Evolutionary conservation across 345 rosid genomes (phyloP).

Genomic region (Garcia nutans): DNA sequence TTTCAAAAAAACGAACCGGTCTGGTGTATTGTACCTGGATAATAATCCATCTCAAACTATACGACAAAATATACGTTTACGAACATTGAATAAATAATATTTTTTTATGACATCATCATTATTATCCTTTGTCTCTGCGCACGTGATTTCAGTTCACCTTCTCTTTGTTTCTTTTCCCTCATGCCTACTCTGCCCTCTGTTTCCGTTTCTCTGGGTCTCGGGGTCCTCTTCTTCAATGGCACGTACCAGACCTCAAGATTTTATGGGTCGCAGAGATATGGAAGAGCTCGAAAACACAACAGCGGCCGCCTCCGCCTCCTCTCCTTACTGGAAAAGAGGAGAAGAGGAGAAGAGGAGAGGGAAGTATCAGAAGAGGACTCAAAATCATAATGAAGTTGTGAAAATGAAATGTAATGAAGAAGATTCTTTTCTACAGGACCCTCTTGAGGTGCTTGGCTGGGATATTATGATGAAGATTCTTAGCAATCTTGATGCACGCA

Average conservation of each 20-base stretch:
- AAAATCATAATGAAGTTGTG: neutral
- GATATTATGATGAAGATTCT: constrained; percentile 55
- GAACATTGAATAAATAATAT: neutral
- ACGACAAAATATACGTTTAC: neutral
- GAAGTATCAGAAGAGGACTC: constrained; percentile 15
- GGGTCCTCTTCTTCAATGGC: neutral
- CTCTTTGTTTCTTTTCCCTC: neutral
- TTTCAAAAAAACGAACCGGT: neutral
- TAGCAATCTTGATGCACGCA: constrained; percentile 58
- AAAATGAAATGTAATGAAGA: neutral
- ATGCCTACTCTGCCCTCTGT: no score
- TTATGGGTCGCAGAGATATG: neutral
- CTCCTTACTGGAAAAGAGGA: no score
- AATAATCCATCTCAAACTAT: neutral
- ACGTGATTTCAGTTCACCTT: neutral
- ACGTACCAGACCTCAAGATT: neutral
- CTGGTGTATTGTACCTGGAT: neutral
- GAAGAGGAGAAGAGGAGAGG: constrained; percentile 14
- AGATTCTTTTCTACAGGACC: constrained; percentile 29
- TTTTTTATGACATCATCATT: neutral
- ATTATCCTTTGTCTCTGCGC: neutral
- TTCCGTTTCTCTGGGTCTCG: neutral
- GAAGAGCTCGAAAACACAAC: neutral
- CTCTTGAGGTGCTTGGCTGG: constrained; percentile 50
- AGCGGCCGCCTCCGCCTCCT: no score